Evolutionary conservation across 768 basidiomycete genomes (phyloP).

Genomic region (Cyathus striatus): DNA sequence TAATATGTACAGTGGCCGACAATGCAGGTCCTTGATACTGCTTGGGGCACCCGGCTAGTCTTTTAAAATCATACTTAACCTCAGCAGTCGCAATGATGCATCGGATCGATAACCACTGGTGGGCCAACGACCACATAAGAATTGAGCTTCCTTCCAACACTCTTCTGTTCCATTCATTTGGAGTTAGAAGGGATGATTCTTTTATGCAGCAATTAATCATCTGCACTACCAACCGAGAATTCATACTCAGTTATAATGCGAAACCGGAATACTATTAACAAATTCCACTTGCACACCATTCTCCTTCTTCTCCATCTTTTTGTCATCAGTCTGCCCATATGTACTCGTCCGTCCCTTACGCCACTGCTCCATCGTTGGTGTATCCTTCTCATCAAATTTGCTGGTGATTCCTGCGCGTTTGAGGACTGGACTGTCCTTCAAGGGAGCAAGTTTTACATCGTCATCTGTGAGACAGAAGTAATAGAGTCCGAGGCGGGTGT

Average conservation of each 20-base stretch:
- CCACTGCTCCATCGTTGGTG: conserved; percentile 1
- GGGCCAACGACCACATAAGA: no score
- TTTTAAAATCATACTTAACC: background rate
- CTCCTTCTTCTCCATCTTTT: no score
- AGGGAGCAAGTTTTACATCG: conserved; percentile 33
- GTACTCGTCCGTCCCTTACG: conserved; percentile 2
- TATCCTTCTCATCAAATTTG: conserved; percentile 2
- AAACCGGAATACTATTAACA: no score
- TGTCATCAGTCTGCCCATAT: no score
- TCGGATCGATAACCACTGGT: no score
- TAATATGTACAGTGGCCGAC: background rate
- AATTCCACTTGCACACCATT: no score
- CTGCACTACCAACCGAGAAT: no score
- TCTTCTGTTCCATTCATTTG: background rate
- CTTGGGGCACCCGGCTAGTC: background rate
- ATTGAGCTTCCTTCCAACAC: background rate
- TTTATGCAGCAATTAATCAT: no score
- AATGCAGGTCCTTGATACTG: background rate
- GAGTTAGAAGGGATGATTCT: no score
- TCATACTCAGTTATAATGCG: no score
- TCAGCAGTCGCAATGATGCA: background rate
- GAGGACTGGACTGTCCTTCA: conserved; percentile 35
- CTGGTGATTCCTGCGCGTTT: conserved; percentile 25
- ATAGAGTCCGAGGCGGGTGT: conserved; percentile 40
- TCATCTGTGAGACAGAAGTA: conserved; percentile 44